Evolutionary conservation across 192 early-diverging fungal species (phyloP), one percentile per base, ranked within the genome.

Genomic region (Chytriomyces sp.): DNA sequence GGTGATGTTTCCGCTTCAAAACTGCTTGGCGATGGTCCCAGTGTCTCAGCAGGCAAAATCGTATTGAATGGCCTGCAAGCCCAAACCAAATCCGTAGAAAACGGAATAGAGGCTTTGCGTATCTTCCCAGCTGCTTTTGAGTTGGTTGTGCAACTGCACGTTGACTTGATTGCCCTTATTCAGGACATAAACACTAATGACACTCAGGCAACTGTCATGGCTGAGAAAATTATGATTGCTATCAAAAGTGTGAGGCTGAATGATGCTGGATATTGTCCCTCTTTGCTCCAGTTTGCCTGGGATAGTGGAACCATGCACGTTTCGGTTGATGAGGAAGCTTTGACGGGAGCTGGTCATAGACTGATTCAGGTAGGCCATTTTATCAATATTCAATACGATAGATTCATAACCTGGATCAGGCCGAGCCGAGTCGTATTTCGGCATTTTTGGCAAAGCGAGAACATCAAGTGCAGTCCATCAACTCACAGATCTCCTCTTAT

Each of bases 41-140:
- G 7, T 14, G 25, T 53, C 5, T 52, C 74, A 17, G 49, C 32
- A 0, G 26, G 8, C 33, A 78, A 12, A 4, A 25, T 31, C 14
- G 31, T 25, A 28, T 19, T 19, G 8, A 17, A n/a, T 60, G n/a
- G 28, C 33, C 39, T 44, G 41, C n/a, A 14, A 8, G 44, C 74
- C 3, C 73, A 57, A 3, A 77, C 52, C n/a, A 52, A 49, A 26
- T 63, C 77, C 14, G 25, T 38, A 5, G 77, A 79, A 0, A 59
- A 56, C 19, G 77, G 72, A 17, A 39, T 69, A 4, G 81, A 80
- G 58, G 44, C 73, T 32, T 44, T 82, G 31, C 70, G 76, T 34
- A 79, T 82, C 39, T 80, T 82, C 66, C 78, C 81, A 19, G 75
- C 73, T 17, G 72, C 78, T 3, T 82, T 80, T 64, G 81, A 75